Evolutionary conservation across 2,329 filamentous ascomycete genomes (phyloP).

Genomic region (Penicillium griseofulvum): DNA sequence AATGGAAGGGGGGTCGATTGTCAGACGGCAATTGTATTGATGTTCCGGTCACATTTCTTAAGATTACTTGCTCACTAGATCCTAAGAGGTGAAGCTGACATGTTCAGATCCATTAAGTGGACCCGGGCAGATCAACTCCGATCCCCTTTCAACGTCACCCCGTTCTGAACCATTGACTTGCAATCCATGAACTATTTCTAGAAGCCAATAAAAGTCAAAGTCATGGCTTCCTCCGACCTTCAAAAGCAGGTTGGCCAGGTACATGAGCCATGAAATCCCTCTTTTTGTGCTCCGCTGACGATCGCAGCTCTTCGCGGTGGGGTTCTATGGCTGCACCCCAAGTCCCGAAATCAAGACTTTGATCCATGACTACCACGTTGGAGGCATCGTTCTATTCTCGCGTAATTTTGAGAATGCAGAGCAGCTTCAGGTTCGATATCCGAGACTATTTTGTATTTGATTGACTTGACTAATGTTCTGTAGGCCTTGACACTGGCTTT

Average conservation of each 20-base stretch:
- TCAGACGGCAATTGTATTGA: too few species aligned
- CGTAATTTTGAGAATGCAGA: constrained; percentile 40
- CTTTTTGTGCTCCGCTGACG: neutral
- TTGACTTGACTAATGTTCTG: neutral
- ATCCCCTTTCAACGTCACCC: constrained; percentile 3
- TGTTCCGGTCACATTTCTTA: too few species aligned
- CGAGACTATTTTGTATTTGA: neutral
- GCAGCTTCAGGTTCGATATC: constrained; percentile 37
- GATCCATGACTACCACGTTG: constrained; percentile 43
- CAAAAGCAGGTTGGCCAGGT: constrained; percentile 39
- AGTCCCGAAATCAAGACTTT: constrained; percentile 44
- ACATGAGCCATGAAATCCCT: neutral
- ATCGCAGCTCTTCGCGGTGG: constrained; percentile 45
- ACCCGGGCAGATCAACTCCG: constrained; percentile 2
- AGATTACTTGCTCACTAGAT: neutral
- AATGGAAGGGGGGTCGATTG: too few species aligned
- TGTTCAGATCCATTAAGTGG: neutral
- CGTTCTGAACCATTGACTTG: neutral
- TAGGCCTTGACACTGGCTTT: constrained; percentile 35
- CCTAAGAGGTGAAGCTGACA: neutral
- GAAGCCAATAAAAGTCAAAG: too few species aligned
- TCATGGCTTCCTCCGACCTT: constrained; percentile 20
- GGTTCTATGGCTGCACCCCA: constrained; percentile 41
- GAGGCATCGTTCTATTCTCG: constrained; percentile 44
- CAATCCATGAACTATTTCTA: neutral